Evolutionary conservation across 192 early-diverging fungal species (phyloP).

Genomic region (Coemansia sp.): DNA sequence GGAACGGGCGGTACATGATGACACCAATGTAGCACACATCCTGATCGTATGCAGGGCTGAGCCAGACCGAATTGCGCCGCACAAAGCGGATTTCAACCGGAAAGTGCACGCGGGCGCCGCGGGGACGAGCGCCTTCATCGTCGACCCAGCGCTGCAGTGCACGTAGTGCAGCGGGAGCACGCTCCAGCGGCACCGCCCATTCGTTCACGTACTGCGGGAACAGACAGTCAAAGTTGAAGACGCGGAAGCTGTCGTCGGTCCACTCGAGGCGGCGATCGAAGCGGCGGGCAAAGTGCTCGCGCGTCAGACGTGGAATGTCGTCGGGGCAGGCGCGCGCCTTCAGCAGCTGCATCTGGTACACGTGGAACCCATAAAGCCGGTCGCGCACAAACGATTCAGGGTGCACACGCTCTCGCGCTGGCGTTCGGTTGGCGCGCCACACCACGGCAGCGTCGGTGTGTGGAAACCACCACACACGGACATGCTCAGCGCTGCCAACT

Average conservation of each 20-base stretch:
- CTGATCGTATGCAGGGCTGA: conserved; percentile 64
- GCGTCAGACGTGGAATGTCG: conserved; percentile 22
- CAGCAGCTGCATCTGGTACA: conserved; percentile 59
- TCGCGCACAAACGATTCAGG: conserved; percentile 29
- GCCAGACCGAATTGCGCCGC: conserved; percentile 55
- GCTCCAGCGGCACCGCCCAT: conserved; percentile 69
- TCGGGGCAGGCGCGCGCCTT: conserved; percentile 32
- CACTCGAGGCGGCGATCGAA: conserved; percentile 52
- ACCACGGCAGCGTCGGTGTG: conserved; percentile 67
- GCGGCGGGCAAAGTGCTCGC: conserved; percentile 57
- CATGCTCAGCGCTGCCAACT: conserved; percentile 66
- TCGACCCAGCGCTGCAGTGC: conserved; percentile 58
- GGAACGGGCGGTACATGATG: conserved; percentile 73
- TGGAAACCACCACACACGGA: conserved; percentile 78
- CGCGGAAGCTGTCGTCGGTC: conserved; percentile 62
- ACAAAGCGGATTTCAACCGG: conserved; percentile 72
- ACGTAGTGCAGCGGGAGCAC: conserved; percentile 55
- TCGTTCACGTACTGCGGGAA: conserved; percentile 74
- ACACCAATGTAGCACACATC: conserved; percentile 73
- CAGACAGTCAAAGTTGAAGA: conserved; percentile 69
- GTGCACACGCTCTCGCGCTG: conserved; percentile 17
- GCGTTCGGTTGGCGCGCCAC: conserved; percentile 66
- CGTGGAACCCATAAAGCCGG: conserved; percentile 25
- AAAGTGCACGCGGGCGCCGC: conserved; percentile 63
- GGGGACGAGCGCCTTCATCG: conserved; percentile 18